Base-by-base conservation (phyloP, 2,329 filamentous ascomycete species). In the Ilyonectria destructans region DNA sequence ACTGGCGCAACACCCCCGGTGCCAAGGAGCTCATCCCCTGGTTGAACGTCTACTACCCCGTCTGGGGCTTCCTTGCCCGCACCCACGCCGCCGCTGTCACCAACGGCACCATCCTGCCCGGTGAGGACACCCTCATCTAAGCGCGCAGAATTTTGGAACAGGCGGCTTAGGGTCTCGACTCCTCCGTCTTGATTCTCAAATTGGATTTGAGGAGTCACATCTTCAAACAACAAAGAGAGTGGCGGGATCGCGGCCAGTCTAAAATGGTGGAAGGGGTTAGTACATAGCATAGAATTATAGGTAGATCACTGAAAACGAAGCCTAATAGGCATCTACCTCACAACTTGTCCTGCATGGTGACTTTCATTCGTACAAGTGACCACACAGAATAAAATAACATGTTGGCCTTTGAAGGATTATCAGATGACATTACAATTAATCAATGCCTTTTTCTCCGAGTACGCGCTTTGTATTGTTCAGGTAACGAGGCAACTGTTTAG, bases 11-110 rank as follows among this genome's bases (percentile, higher is more conserved):
- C 69, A 82, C 77, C 0, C 85, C 86, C 9, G 89, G 88, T 40
- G 81, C 86, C 29, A 74, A 78, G 35, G 84, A 90, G 81, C 78
- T 93, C 4, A 80, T 92, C 66, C 90, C 91, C 13, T 91, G 85
- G 79, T 80, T 93, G 58, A 90, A 92, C 77, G 83, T 83, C 80
- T 92, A 91, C 75, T 83, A 88, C 76, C 91, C 91, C 2, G 88
- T 86, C 31, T 93, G 92, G 77, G 90, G 89, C 1, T 85, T 87
- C 77, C 77, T 93, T 59, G 90, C 91, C 23, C 82, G 91, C 61
- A 86, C 83, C 6, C 91, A 93, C 77, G 86, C 83, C 5, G 88
- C 86, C 12, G 89, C 91, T 5, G 82, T 92, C 46, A 74, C 83
- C 62, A 90, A 90, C 55, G 91, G 91, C 1, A 89, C 86, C 0